These are phyloP conservation scores for Tilletiaria anomala DNA, from an alignment of 1,284 basidiomycete genomes.

Conservation along the genomic window DNA sequence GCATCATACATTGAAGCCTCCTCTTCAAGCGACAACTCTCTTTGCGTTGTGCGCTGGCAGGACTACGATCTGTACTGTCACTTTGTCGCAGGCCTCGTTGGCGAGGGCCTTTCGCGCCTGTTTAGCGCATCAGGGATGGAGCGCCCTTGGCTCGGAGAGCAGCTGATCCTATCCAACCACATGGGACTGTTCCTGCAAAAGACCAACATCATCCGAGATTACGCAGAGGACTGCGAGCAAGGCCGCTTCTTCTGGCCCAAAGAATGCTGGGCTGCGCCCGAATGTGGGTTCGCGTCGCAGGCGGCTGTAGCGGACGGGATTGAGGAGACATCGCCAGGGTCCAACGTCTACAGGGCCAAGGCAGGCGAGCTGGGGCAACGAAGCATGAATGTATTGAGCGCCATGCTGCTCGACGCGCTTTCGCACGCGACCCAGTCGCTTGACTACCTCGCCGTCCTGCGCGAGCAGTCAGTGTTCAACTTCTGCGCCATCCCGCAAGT, in stretches of 20 bases:
- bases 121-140: constrained; percentile 82
- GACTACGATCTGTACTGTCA: constrained; percentile 98
- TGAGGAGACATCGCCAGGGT: constrained; percentile 16
- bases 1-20: constrained; percentile 56
- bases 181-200: constrained; percentile 97
- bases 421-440: constrained; percentile 69
- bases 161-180: constrained; percentile 77
- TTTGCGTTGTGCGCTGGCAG: constrained; percentile 34
- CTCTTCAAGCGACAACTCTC: constrained; percentile 14
- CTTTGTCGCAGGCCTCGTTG: constrained; percentile 94
- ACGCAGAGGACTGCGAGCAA: constrained; percentile 77
- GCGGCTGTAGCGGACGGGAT: constrained; percentile 28
- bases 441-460: constrained; percentile 76
- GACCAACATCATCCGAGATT: constrained; percentile 94
- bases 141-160: constrained; percentile 56
- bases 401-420: constrained; percentile 80
- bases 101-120: constrained; percentile 82
- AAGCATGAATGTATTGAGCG: constrained; percentile 44
- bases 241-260: constrained; percentile 85
- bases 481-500: constrained; percentile 90
- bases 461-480: constrained; percentile 85
- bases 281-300: constrained; percentile 15
- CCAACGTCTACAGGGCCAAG: constrained; percentile 11
- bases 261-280: constrained; percentile 57
- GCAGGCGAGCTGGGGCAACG: constrained; percentile 20